Conservation (phyloP, 768 basidiomycete species). For the Leccinum imitatum region DNA sequence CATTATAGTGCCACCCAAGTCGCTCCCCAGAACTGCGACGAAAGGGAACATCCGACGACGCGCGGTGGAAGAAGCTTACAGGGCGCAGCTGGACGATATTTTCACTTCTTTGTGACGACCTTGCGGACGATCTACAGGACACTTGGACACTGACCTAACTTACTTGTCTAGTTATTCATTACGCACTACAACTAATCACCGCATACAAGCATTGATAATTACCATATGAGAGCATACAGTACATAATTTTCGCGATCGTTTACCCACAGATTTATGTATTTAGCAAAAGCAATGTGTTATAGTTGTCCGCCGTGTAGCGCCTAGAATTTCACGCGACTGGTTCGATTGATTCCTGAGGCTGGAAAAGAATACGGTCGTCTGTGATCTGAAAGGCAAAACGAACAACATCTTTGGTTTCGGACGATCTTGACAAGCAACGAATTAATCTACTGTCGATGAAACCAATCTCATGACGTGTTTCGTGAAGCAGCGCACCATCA, state of each 20-base stretch:
- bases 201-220: constrained; percentile 10
- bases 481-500: constrained; percentile 16
- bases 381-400: constrained; percentile 29
- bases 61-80: constrained; percentile 70
- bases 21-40: constrained; percentile 74
- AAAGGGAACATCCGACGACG: constrained; percentile 81
- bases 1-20: constrained; percentile 60
- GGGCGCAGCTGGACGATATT: constrained; percentile 55
- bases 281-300: constrained; percentile 7
- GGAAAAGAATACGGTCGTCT: constrained; percentile 17
- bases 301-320: not conserved
- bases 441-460: constrained; percentile 21
- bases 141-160: constrained; percentile 11
- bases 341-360: not conserved
- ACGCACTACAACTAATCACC: constrained; percentile 7
- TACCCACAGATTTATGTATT: not conserved
- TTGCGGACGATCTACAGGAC: constrained; percentile 1
- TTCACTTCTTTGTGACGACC: constrained; percentile 37
- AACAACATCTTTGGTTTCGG: constrained; percentile 15
- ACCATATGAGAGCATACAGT: constrained; percentile 17
- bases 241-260: constrained; percentile 9
- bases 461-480: constrained; percentile 22
- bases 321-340: not conserved
- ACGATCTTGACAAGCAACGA: constrained; percentile 31
- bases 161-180: constrained; percentile 17